These are phyloP conservation scores for Aplosporella prunicola DNA, from an alignment of 2,329 filamentous ascomycete genomes.

Conservation along the genomic window DNA sequence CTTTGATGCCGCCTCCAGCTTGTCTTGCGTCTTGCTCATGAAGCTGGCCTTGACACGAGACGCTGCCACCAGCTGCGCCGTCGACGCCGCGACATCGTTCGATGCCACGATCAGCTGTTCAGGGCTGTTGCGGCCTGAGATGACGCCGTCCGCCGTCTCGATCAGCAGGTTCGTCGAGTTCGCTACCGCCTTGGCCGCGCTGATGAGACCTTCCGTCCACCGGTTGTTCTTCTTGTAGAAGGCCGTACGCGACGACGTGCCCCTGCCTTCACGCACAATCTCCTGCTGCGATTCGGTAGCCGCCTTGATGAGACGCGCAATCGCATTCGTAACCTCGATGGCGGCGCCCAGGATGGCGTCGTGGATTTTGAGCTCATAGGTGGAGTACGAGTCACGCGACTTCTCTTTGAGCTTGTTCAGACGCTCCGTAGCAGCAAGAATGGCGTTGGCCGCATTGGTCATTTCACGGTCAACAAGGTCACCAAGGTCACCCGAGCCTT, in stretches of 20 bases:
- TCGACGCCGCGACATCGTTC: constrained; percentile 92
- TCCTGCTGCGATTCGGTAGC: constrained; percentile 89
- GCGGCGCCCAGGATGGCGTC: constrained; percentile 91
- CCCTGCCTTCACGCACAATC: constrained; percentile 87
- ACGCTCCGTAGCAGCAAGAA: constrained; percentile 81
- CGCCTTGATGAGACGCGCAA: constrained; percentile 88
- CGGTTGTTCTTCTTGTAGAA: constrained; percentile 99
- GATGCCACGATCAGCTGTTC: constrained; percentile 97
- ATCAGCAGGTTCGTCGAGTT: constrained; percentile 91
- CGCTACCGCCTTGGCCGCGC: constrained; percentile 91
- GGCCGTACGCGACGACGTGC: constrained; percentile 75
- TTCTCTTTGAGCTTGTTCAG: constrained; percentile 91
- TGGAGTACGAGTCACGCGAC: constrained; percentile 88
- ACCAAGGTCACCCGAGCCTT: constrained; percentile 73
- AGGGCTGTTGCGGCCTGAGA: constrained; percentile 82
- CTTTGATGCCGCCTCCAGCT: constrained; percentile 82
- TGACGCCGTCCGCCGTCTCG: constrained; percentile 93
- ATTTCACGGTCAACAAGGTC: constrained; percentile 89
- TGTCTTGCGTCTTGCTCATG: constrained; percentile 95
- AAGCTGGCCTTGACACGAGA: constrained; percentile 95
- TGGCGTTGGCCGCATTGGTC: constrained; percentile 87
- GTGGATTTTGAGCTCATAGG: constrained; percentile 92
- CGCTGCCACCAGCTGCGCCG: constrained; percentile 90
- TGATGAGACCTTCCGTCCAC: constrained; percentile 97
- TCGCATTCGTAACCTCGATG: constrained; percentile 85